A percentile compares a stretch with the other conserved stretches of the same genome.
Evolutionary conservation across 208 protist species (phyloP).

Genomic region (Crithidia bombi): DNA sequence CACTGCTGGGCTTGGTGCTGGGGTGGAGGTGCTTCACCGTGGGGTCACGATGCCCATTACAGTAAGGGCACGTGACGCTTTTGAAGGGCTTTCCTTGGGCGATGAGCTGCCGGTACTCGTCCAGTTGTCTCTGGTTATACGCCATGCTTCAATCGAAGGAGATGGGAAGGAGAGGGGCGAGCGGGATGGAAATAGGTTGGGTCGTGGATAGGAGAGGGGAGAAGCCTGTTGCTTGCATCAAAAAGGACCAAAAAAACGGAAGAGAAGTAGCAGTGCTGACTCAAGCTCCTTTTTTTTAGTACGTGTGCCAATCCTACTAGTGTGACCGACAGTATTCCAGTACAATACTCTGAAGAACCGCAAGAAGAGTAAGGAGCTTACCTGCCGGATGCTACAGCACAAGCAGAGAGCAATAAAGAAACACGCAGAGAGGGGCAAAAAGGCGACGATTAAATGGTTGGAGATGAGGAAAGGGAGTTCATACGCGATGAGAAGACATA

Average conservation of each 20-base stretch:
- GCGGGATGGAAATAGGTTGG: not conserved
- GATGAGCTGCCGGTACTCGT: conserved; percentile 35
- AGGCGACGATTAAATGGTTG: too few species aligned
- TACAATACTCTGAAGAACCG: too few species aligned
- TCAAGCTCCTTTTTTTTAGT: too few species aligned
- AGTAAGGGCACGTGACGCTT: conserved; percentile 73
- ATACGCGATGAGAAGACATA: too few species aligned
- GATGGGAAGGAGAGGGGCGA: not conserved
- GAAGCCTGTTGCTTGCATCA: not conserved
- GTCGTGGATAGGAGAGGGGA: not conserved
- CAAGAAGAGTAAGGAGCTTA: too few species aligned
- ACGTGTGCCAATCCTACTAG: too few species aligned
- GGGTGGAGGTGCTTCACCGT: conserved; percentile 73
- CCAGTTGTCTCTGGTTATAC: conserved; percentile 35
- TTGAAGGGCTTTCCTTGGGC: conserved; percentile 25
- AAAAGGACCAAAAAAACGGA: not conserved
- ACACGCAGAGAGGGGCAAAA: too few species aligned
- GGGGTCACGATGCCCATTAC: conserved; percentile 49
- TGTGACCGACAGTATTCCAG: too few species aligned
- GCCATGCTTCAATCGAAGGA: conserved; percentile 41
- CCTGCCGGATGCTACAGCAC: too few species aligned
- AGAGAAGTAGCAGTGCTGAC: too few species aligned
- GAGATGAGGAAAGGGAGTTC: too few species aligned
- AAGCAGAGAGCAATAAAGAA: too few species aligned
- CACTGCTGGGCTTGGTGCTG: conserved; percentile 52